A percentile compares a stretch with the other conserved stretches of the same genome.
phyloP scores from a whole-genome alignment of 768 basidiomycete species.

The Leccinum rimulosum region DNA sequence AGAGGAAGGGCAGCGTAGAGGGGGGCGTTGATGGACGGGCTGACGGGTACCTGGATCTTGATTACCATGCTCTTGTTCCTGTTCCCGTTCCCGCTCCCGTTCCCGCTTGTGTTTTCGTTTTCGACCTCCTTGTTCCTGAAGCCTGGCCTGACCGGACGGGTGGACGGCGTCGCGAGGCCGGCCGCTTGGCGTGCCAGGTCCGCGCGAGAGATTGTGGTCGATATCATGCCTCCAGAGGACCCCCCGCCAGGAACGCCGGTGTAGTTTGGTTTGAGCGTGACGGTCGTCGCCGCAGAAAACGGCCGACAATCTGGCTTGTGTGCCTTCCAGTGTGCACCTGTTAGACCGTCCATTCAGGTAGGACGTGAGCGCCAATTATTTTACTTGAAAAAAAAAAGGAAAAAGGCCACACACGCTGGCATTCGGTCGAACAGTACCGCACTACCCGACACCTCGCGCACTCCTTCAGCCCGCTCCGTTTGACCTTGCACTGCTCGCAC shows the following conservation, averaged over 20 bases:
- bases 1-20: background rate
- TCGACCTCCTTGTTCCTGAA: slow-evolving; percentile 18
- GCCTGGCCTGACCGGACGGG: slow-evolving; percentile 18
- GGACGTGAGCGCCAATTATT: background rate
- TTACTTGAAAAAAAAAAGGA: background rate
- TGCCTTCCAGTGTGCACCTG: slow-evolving; percentile 45
- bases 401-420: slow-evolving; percentile 44
- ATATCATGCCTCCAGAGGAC: background rate
- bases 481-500: slow-evolving; percentile 40
- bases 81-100: slow-evolving; percentile 9
- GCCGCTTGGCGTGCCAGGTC: slow-evolving; percentile 30
- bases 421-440: slow-evolving; percentile 52
- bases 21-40: slow-evolving; percentile 1
- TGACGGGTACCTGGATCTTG: slow-evolving; percentile 51
- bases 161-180: slow-evolving; percentile 26
- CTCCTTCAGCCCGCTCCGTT: slow-evolving; percentile 35
- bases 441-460: slow-evolving; percentile 45
- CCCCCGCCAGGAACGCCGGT: background rate
- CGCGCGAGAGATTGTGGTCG: slow-evolving; percentile 24
- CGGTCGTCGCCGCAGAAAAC: slow-evolving; percentile 42
- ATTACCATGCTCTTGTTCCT: slow-evolving; percentile 43
- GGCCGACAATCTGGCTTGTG: slow-evolving; percentile 50
- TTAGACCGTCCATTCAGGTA: background rate
- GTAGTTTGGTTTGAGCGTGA: slow-evolving; percentile 48
- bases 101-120: background rate